Evolutionary conservation across 371 early-diverging fungal species (phyloP).

Genomic region (Nosema granulosis): DNA sequence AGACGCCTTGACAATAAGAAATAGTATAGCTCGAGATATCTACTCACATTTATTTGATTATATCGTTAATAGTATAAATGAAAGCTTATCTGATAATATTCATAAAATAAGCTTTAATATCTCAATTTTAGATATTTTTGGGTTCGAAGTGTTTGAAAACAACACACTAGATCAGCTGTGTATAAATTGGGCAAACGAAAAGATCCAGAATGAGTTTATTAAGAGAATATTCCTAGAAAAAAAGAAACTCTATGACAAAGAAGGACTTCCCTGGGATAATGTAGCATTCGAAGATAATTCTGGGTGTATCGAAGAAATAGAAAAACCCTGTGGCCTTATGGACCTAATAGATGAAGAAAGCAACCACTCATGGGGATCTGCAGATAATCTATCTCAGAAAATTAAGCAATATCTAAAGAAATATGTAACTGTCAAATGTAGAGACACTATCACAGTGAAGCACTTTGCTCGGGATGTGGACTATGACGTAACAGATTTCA

Average conservation of each 20-base stretch:
- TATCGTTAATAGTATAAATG: slow-evolving; percentile 56
- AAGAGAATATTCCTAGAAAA: slow-evolving; percentile 90
- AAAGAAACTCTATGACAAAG: slow-evolving; percentile 71
- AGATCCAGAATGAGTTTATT: slow-evolving; percentile 71
- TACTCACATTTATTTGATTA: slow-evolving; percentile 62
- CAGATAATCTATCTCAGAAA: slow-evolving; percentile 55
- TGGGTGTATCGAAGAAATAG: slow-evolving; percentile 50
- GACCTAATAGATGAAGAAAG: slow-evolving; percentile 67
- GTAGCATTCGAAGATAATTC: not conserved
- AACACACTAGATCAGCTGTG: slow-evolving; percentile 69
- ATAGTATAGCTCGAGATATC: slow-evolving; percentile 74
- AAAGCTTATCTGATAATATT: not conserved
- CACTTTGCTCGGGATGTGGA: slow-evolving; percentile 91
- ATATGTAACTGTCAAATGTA: slow-evolving; percentile 19
- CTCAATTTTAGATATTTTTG: slow-evolving; percentile 72
- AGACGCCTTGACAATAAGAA: slow-evolving; percentile 66
- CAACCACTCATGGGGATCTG: slow-evolving; percentile 53
- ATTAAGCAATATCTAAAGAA: slow-evolving; percentile 47
- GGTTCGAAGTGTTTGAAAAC: slow-evolving; percentile 69
- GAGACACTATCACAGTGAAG: slow-evolving; percentile 71
- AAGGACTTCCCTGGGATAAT: slow-evolving; percentile 39
- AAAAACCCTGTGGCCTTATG: slow-evolving; percentile 63
- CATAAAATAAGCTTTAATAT: slow-evolving; percentile 53
- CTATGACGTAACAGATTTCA: slow-evolving; percentile 87
- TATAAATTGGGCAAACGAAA: slow-evolving; percentile 71